phyloP scores from a whole-genome alignment of 1,139 yeast species.

The Pneumocystis jirovecii region DNA sequence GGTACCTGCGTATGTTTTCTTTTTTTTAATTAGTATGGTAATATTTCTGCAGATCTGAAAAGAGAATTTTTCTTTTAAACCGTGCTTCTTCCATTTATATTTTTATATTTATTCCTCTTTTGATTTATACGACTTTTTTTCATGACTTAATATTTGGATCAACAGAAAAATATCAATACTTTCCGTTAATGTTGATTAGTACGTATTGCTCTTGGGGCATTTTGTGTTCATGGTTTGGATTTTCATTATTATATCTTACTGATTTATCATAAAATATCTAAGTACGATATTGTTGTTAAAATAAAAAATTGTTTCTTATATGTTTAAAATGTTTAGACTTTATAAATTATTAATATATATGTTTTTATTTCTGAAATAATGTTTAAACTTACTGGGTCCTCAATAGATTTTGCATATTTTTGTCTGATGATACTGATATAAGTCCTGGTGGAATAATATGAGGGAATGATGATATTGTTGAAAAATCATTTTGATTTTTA shows the following conservation, averaged over 20 bases:
- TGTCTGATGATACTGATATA: background rate
- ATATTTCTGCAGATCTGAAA: slow-evolving; percentile 23
- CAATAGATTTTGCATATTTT: background rate
- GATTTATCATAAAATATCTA: slow-evolving; percentile 1
- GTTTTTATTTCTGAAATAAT: background rate
- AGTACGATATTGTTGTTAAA: background rate
- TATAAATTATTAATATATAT: background rate
- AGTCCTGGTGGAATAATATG: slow-evolving; percentile 1
- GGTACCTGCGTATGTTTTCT: slow-evolving; percentile 29
- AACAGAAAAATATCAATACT: slow-evolving; percentile 35
- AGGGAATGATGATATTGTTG: background rate
- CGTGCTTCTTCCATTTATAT: slow-evolving; percentile 54
- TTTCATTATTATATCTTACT: slow-evolving; percentile 65
- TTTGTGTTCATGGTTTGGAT: slow-evolving; percentile 74
- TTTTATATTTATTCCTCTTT: slow-evolving; percentile 52
- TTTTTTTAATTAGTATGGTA: slow-evolving; percentile 32
- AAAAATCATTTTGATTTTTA: background rate
- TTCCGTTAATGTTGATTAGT: slow-evolving; percentile 67
- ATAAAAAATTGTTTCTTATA: background rate
- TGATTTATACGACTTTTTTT: slow-evolving; percentile 23
- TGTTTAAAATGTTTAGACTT: background rate
- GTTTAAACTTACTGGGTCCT: background rate
- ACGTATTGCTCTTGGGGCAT: slow-evolving; percentile 80
- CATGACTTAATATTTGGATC: slow-evolving; percentile 9
- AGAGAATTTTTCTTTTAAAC: slow-evolving; percentile 50